Percentiles rank a stretch among this genome's conserved stretches.
Evolutionary conservation across 371 early-diverging fungal species (phyloP).

Genomic region (Funneliformis caledonium): DNA sequence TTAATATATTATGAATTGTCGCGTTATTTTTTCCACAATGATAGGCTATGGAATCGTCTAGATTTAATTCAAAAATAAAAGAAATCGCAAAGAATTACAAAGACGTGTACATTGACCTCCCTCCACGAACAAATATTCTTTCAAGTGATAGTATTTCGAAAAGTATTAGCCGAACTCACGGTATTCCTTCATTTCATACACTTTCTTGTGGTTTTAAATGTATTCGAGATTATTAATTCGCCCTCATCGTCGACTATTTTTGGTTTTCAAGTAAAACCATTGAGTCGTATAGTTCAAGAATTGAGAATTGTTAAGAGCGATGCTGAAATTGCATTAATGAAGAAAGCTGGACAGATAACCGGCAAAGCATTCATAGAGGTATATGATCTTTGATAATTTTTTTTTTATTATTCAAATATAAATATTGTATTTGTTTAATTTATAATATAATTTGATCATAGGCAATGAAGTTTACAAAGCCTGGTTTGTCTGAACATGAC

Average conservation of each 20-base stretch:
- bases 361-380: slow-evolving; percentile 78
- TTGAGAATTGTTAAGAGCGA: slow-evolving; percentile 78
- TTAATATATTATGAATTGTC: not conserved
- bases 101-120: slow-evolving; percentile 53
- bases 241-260: not conserved
- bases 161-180: slow-evolving; percentile 45
- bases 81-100: slow-evolving; percentile 48
- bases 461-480: slow-evolving; percentile 72
- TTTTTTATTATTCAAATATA: slow-evolving; percentile 18
- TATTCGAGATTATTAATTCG: not conserved
- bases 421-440: not conserved
- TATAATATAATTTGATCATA: slow-evolving; percentile 29
- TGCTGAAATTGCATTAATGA: slow-evolving; percentile 80
- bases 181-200: not conserved
- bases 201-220: slow-evolving; percentile 20
- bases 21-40: not conserved
- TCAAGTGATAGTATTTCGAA: slow-evolving; percentile 50
- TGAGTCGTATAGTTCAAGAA: slow-evolving; percentile 70
- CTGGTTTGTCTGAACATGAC: slow-evolving; percentile 75
- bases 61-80: slow-evolving; percentile 47
- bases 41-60: slow-evolving; percentile 50
- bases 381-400: slow-evolving; percentile 16
- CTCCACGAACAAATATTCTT: slow-evolving; percentile 46
- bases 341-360: slow-evolving; percentile 75
- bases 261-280: slow-evolving; percentile 51